Percentiles rank a stretch among this genome's conserved stretches.
Evolutionary conservation across 1,284 basidiomycete genomes (phyloP).

Genomic region (Garcileccinum viscosum): DNA sequence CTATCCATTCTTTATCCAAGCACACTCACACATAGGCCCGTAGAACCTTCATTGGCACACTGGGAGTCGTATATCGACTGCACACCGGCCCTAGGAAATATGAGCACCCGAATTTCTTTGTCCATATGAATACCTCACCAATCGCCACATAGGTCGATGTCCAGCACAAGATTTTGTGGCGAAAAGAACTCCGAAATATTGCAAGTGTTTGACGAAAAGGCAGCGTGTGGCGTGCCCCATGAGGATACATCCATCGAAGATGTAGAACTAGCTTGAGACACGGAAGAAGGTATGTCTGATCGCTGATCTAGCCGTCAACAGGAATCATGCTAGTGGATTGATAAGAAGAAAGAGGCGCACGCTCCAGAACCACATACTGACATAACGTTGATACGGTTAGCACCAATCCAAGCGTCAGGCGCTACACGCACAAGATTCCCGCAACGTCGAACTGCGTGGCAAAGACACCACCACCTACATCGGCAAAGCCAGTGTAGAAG

Average conservation of each 20-base stretch:
- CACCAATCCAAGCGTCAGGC: background rate
- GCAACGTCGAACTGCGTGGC: slow-evolving; percentile 70
- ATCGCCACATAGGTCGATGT: slow-evolving; percentile 64
- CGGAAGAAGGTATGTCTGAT: slow-evolving; percentile 49
- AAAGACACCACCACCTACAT: slow-evolving; percentile 76
- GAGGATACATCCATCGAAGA: slow-evolving; percentile 54
- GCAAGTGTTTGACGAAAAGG: slow-evolving; percentile 52
- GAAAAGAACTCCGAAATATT: slow-evolving; percentile 56
- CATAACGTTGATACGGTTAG: slow-evolving; percentile 7
- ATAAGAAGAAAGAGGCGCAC: slow-evolving; percentile 48
- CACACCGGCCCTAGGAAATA: slow-evolving; percentile 47
- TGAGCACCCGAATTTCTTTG: background rate
- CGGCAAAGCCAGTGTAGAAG: slow-evolving; percentile 63
- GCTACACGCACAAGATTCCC: slow-evolving; percentile 61
- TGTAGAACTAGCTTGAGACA: slow-evolving; percentile 45
- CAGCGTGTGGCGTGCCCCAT: slow-evolving; percentile 62
- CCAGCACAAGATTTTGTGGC: slow-evolving; percentile 58
- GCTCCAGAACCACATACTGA: slow-evolving; percentile 78
- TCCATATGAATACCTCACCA: slow-evolving; percentile 44
- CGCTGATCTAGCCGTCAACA: slow-evolving; percentile 40
- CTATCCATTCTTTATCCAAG: background rate
- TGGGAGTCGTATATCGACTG: slow-evolving; percentile 41
- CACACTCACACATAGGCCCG: slow-evolving; percentile 48
- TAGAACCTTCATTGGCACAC: slow-evolving; percentile 45
- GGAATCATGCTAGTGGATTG: background rate